Percentiles rank a stretch among this genome's conserved stretches.
These are phyloP conservation scores for Breynia disticha DNA, from an alignment of 441 rosid species.

Conservation along the genomic window DNA sequence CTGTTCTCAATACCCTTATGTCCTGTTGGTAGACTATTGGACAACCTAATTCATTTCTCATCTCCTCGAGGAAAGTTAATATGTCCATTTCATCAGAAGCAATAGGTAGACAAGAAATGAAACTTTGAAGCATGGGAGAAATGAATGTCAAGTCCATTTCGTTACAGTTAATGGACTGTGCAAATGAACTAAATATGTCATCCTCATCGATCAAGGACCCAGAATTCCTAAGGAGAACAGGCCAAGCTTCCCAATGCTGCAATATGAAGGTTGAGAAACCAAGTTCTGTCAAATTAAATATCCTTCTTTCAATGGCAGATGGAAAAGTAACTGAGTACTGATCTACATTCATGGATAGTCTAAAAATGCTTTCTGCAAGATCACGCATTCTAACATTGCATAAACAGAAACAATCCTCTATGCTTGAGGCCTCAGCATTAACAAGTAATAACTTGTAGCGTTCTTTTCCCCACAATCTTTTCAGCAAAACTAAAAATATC, in stretches of 20 bases:
- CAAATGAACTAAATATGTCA: slow-evolving; percentile 27
- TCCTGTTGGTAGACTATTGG: slow-evolving; percentile 51
- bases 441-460: slow-evolving; percentile 23
- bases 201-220: slow-evolving; percentile 18
- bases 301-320: slow-evolving; percentile 20
- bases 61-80: slow-evolving; percentile 36
- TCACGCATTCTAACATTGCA: slow-evolving; percentile 26
- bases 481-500: slow-evolving; percentile 24
- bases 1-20: slow-evolving; percentile 38
- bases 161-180: slow-evolving; percentile 16
- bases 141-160: slow-evolving; percentile 22
- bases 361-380: slow-evolving; percentile 48
- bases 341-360: slow-evolving; percentile 27
- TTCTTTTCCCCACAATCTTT: slow-evolving; percentile 33
- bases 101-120: slow-evolving; percentile 44
- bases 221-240: slow-evolving; percentile 27
- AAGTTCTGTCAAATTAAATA: slow-evolving; percentile 26
- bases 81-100: slow-evolving; percentile 51
- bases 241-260: slow-evolving; percentile 40
- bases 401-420: slow-evolving; percentile 14
- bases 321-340: slow-evolving; percentile 15
- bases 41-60: slow-evolving; percentile 38
- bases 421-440: slow-evolving; percentile 11
- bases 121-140: slow-evolving; percentile 29
- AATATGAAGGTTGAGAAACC: slow-evolving; percentile 32